A percentile compares a stretch with the other conserved stretches of the same genome.
Evolutionary conservation across 768 basidiomycete species (phyloP).

Genomic region (Butyriboletus loyo): DNA sequence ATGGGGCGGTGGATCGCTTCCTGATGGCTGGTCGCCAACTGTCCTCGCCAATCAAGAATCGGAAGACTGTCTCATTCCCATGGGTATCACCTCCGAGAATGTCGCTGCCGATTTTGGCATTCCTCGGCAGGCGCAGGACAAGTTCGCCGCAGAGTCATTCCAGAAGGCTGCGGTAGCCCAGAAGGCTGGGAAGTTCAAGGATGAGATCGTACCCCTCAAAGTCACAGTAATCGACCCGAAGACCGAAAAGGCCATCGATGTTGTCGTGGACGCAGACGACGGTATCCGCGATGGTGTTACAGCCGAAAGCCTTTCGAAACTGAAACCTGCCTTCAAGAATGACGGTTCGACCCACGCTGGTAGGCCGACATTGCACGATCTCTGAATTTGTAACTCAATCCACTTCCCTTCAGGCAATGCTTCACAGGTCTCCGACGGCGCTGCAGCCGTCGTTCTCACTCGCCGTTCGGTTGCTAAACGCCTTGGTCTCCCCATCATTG

Average conservation of each 20-base stretch:
- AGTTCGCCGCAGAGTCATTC: constrained; percentile 81
- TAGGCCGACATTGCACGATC: constrained; percentile 17
- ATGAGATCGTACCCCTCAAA: constrained; percentile 80
- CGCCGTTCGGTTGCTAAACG: constrained; percentile 77
- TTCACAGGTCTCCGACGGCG: constrained; percentile 89
- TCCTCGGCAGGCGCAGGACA: constrained; percentile 75
- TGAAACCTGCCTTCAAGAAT: constrained; percentile 83
- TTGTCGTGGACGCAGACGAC: constrained; percentile 78
- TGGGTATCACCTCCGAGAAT: constrained; percentile 96
- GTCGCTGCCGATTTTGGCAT: constrained; percentile 77
- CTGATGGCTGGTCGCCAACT: constrained; percentile 59
- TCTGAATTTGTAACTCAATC: constrained; percentile 1
- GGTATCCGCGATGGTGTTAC: constrained; percentile 87
- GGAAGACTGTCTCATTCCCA: constrained; percentile 79
- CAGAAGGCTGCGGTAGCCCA: constrained; percentile 79
- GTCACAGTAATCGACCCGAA: constrained; percentile 70
- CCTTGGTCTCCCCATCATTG: constrained; percentile 81
- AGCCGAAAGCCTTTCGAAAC: constrained; percentile 67
- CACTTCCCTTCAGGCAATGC: constrained; percentile 55
- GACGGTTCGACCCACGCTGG: constrained; percentile 76
- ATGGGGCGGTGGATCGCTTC: constrained; percentile 56
- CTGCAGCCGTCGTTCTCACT: constrained; percentile 83
- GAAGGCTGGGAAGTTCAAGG: constrained; percentile 77
- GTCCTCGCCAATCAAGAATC: constrained; percentile 66
- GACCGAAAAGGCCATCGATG: constrained; percentile 61